These are phyloP conservation scores for Corrigiola litoralis DNA, from an alignment of 179 eudicot genomes.

Conservation along the genomic window DNA sequence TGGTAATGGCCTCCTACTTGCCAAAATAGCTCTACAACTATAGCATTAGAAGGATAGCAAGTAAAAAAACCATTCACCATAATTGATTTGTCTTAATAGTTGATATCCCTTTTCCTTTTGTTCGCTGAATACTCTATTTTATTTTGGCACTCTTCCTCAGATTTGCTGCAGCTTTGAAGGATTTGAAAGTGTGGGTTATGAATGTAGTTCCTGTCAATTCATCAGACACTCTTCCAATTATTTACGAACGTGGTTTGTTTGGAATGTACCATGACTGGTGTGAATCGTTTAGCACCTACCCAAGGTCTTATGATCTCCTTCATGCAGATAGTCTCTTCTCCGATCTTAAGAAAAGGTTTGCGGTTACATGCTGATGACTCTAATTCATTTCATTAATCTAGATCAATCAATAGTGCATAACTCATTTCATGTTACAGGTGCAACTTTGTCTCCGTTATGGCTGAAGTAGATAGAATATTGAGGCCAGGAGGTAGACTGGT, in stretches of 20 bases:
- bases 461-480: conserved; percentile 42
- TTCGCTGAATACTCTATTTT: background rate
- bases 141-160: conserved; percentile 10
- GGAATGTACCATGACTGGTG: conserved; percentile 51
- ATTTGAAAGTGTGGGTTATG: conserved; percentile 46
- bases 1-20: background rate
- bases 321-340: conserved; percentile 42
- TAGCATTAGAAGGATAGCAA: background rate
- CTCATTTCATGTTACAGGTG: conserved; percentile 23
- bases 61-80: too few species aligned
- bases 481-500: conserved; percentile 38
- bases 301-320: conserved; percentile 46
- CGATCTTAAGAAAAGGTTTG: conserved; percentile 30
- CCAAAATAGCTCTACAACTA: background rate
- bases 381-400: background rate
- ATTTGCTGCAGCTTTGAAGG: conserved; percentile 48
- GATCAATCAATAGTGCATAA: background rate
- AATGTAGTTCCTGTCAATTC: conserved; percentile 43
- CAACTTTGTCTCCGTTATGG: conserved; percentile 30
- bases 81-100: too few species aligned
- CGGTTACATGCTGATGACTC: background rate
- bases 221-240: conserved; percentile 38
- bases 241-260: conserved; percentile 43
- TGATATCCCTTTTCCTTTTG: background rate
- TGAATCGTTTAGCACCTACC: conserved; percentile 44